Percentiles rank a stretch among this genome's conserved stretches.
Conservation (phyloP, 768 basidiomycete genomes). For the Russula virescens region DNA sequence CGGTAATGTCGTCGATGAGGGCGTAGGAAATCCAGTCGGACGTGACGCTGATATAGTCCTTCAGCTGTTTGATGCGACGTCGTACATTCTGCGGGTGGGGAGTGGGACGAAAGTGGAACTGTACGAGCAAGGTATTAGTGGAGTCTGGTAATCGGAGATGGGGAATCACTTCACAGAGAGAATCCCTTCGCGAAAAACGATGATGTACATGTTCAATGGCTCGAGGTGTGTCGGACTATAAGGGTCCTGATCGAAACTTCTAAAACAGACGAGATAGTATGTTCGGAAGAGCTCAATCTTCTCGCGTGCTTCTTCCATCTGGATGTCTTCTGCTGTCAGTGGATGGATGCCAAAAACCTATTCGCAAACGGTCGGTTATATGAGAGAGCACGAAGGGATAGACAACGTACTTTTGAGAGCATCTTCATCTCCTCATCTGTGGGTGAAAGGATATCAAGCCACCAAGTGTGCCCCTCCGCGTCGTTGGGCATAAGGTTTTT, state of each 20-base stretch:
- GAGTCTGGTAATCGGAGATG: background rate
- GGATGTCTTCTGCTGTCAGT: conserved; percentile 97
- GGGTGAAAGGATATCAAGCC: conserved; percentile 89
- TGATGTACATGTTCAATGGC: conserved; percentile 99
- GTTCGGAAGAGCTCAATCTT: conserved; percentile 99
- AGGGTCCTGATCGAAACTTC: conserved; percentile 97
- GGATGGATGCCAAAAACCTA: conserved; percentile 97
- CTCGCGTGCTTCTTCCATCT: conserved; percentile 99
- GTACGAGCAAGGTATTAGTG: conserved; percentile 4
- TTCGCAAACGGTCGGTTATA: background rate
- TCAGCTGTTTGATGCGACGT: conserved; percentile 95
- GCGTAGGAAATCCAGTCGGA: conserved; percentile 99
- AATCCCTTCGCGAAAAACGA: conserved; percentile 96
- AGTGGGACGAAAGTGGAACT: conserved; percentile 98
- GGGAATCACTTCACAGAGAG: conserved; percentile 63
- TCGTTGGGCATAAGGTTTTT: conserved; percentile 1
- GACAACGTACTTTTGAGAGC: conserved; percentile 79
- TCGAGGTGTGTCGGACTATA: conserved; percentile 97
- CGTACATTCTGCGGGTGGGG: conserved; percentile 98
- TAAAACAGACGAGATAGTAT: conserved; percentile 98
- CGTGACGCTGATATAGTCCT: conserved; percentile 97
- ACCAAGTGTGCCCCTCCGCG: conserved; percentile 82
- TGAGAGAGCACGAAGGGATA: background rate
- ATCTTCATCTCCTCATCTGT: conserved; percentile 99
- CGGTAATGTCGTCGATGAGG: conserved; percentile 98